Evolutionary conservation across 2,329 filamentous ascomycete genomes (phyloP), one percentile per base, ranked within the genome.

Genomic region (Fusarium camptoceras): DNA sequence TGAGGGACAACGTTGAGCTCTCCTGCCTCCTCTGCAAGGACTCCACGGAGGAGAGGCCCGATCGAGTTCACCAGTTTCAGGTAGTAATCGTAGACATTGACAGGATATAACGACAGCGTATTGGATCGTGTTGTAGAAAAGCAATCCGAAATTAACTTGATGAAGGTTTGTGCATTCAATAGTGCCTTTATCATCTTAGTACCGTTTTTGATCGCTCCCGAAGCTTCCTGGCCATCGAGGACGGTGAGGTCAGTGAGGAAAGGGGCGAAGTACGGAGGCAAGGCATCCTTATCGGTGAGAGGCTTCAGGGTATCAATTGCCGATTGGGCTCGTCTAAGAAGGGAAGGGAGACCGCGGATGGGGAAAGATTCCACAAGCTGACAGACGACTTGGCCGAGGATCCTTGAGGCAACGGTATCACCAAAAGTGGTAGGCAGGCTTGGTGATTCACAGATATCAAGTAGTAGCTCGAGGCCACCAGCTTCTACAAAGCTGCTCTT

Each of bases 11-110:
- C 85, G 53, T 88, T 90, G 70, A 92, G 87, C 46, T 98, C 83
- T 1, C 91, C 83, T 37, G 94, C 92, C 70, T 97, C 92, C 79
- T 99, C 95, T 79, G 91, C 91, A n/a, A 97, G 86, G 63, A 94
- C 92, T 55, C 91, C 91, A 43, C 92, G 88, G 70, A 98, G 87
- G 18, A 99, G 82, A 25, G 90, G 89, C 6, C 94, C 94, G 34
- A 98, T 86, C 27, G 89, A 89, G 66, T 89, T 87, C 25, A 97
- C 86, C 39, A 98, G 82, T n/a, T 85, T 81, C 46, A 89, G 84
- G 77, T 97, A 97, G 77, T 93, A 91, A 78, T 98, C 95, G 31
- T 91, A 93, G 24, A 97, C 86, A 76, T 97, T 97, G 72, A 97
- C 87, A 27, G 89, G 87, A 57, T 88, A 89, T 74, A 98, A 92